Conservation (phyloP, 2,329 filamentous ascomycete species). For the Cladosporium sp. region DNA sequence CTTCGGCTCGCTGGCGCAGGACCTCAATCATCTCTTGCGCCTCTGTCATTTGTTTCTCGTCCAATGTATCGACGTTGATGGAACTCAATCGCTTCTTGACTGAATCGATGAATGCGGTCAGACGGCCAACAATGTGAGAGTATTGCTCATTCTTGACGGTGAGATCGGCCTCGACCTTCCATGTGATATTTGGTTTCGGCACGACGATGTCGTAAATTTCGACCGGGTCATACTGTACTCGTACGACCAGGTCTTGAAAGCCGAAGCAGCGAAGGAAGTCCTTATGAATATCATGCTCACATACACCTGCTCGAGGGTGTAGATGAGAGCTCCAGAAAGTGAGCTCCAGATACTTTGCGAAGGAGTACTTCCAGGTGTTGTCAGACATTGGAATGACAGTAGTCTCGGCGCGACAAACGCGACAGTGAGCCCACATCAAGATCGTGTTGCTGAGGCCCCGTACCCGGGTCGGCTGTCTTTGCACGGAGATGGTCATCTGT, state of each 20-base stretch:
- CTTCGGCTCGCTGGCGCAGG: constrained; percentile 70
- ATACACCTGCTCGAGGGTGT: constrained; percentile 66
- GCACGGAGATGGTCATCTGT: constrained; percentile 84
- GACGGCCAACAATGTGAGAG: constrained; percentile 69
- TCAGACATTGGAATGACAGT: constrained; percentile 87
- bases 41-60: constrained; percentile 76
- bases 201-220: constrained; percentile 92
- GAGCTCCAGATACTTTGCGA: constrained; percentile 95
- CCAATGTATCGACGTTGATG: constrained; percentile 85
- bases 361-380: constrained; percentile 95
- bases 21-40: constrained; percentile 77
- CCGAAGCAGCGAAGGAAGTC: constrained; percentile 93
- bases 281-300: constrained; percentile 84
- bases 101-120: constrained; percentile 80
- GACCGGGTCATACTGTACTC: constrained; percentile 88
- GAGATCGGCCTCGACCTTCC: constrained; percentile 95
- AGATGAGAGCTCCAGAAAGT: constrained; percentile 91
- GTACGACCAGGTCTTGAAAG: constrained; percentile 74
- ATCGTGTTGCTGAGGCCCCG: constrained; percentile 67
- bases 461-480: constrained; percentile 63
- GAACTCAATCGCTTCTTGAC: constrained; percentile 77
- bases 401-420: constrained; percentile 83
- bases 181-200: constrained; percentile 81
- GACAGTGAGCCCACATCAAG: constrained; percentile 96
- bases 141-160: constrained; percentile 91